phyloP scores from a whole-genome alignment of 2,329 filamentous ascomycete genomes.

The Fusarium albidum region DNA sequence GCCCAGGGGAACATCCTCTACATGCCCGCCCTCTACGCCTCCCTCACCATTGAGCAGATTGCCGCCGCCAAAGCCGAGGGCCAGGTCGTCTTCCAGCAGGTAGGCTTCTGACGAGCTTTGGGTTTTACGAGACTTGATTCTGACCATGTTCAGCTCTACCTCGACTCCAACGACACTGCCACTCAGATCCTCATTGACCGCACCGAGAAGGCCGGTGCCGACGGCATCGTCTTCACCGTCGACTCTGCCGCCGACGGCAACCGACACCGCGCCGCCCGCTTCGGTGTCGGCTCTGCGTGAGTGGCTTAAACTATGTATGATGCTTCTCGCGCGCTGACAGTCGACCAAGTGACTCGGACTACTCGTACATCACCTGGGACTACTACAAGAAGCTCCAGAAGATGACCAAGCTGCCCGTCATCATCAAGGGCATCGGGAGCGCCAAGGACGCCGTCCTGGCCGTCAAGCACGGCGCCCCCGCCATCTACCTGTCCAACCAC shows the following conservation, averaged over 20 bases:
- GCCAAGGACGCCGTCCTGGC: slow-evolving; percentile 48
- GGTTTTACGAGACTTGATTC: neutral
- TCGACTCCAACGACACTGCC: slow-evolving; percentile 44
- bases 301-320: neutral
- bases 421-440: slow-evolving; percentile 51
- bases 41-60: slow-evolving; percentile 48
- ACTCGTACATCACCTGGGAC: slow-evolving; percentile 45
- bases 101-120: slow-evolving; percentile 13
- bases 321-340: too few relatives aligned
- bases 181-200: slow-evolving; percentile 43
- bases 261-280: slow-evolving; percentile 52
- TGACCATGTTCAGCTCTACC: slow-evolving; percentile 33
- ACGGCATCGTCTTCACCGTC: slow-evolving; percentile 50
- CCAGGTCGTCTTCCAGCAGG: slow-evolving; percentile 51
- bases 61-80: slow-evolving; percentile 45
- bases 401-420: slow-evolving; percentile 49
- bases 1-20: slow-evolving; percentile 59
- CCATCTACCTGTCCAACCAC: slow-evolving; percentile 54
- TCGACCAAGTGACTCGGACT: slow-evolving; percentile 37
- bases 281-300: slow-evolving; percentile 48
- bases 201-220: slow-evolving; percentile 45
- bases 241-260: slow-evolving; percentile 51
- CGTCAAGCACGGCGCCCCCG: slow-evolving; percentile 42
- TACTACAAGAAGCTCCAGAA: slow-evolving; percentile 47
- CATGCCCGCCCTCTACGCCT: slow-evolving; percentile 50